Base-by-base conservation (phyloP, 2,329 filamentous ascomycete species). In the Beauveria pseudobassiana region DNA sequence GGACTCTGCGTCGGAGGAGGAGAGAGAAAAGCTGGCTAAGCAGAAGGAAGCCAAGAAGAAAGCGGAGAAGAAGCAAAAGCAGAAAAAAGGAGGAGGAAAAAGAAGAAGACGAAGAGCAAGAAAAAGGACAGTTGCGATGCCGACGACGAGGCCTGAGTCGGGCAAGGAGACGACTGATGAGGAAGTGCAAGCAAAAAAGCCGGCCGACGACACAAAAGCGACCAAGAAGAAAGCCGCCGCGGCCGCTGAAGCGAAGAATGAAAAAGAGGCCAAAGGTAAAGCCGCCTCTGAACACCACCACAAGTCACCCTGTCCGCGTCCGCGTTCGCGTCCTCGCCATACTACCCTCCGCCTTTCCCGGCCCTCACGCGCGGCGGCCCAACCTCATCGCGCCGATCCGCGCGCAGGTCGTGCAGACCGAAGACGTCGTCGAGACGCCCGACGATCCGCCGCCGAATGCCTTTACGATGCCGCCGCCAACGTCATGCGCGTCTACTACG, bases 391-490 rank as follows among this genome's bases (percentile, higher is more conserved):
- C 80, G 65, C 79, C 80, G 2, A 72, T 78, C 46, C 75, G 76
- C 28, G 74, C 80, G 28, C 75, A 81, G 53, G 76, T 83, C 20
- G 69, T 86, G 40, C 77, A 83, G 59, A 76, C 83, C 1, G 83
- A 87, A 67, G 80, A 84, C 63, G 76, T 82, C 2, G 71, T 86
- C 22, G 82, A 85, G 65, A 73, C 71, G 1, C 73, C 74, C 3
- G 72, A 78, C 49, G 83, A 86, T 64, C 83, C 83, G 9, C 75
- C 76, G 2, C 84, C 83, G 14, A 87, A 87, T 66, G 82, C 84
- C 48, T 87, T 67, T 81, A 80, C 66, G 83, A 87, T 66, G 68
- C 74, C n/a, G 74, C 76, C 51, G 76, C 78, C 64, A 79, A 82
- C 38, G 70, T 83, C 22, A 74, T 84, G 55, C 80, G 82, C 16